These are phyloP conservation scores for Ceratobasidium sp. DNA, from an alignment of 1,284 basidiomycete species.

Conservation along the genomic window DNA sequence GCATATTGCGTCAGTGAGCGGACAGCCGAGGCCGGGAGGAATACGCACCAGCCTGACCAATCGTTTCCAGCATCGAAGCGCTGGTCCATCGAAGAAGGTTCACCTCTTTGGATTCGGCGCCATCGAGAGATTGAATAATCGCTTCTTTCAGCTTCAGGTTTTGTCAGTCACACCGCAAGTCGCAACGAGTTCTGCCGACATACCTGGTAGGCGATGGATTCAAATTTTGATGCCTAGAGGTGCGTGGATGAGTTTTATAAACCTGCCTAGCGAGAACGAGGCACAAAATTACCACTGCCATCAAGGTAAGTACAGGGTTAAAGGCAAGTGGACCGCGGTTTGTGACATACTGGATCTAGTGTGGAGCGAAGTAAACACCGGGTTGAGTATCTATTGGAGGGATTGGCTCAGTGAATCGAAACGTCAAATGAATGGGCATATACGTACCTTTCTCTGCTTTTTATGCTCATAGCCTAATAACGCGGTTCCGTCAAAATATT, in stretches of 20 bases:
- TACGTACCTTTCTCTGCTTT: slow-evolving; percentile 17
- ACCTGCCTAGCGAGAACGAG: too few species aligned
- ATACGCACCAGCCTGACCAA: slow-evolving; percentile 23
- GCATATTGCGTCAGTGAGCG: not conserved
- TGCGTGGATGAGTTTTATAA: not conserved
- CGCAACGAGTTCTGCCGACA: not conserved
- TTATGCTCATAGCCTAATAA: slow-evolving; percentile 1
- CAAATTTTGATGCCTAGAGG: not conserved
- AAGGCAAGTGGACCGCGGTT: not conserved
- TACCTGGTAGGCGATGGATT: not conserved
- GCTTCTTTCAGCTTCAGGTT: not conserved
- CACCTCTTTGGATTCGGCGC: not conserved
- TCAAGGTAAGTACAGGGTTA: not conserved
- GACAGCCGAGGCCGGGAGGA: not conserved
- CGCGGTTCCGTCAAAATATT: too few species aligned
- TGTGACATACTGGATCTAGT: not conserved
- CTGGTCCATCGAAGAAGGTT: slow-evolving; percentile 7
- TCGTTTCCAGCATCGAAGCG: not conserved
- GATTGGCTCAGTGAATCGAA: not conserved
- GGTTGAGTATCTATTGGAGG: not conserved
- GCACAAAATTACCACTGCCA: too few species aligned
- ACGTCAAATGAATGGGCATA: not conserved
- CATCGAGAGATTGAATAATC: not conserved
- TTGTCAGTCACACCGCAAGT: not conserved
- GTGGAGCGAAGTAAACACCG: slow-evolving; percentile 12